Base-by-base conservation (phyloP, 2,329 filamentous ascomycete species). In the Clonostachys rhizophaga region DNA sequence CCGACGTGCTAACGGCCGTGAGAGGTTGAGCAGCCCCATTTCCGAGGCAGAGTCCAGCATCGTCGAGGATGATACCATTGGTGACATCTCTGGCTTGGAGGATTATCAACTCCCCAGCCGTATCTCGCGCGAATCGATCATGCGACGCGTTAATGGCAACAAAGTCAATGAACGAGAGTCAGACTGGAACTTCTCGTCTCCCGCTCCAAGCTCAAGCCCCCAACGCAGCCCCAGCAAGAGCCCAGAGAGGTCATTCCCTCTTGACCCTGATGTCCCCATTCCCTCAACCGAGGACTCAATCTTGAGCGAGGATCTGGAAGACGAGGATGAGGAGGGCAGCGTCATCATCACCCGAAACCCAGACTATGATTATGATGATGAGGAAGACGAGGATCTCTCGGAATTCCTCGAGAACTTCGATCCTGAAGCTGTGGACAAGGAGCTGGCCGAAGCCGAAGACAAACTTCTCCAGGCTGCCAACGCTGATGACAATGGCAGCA, bases 81-180 rank as follows among this genome's bases (percentile, higher is more conserved):
- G 79, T 42, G 82, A 87, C 47, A 64, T 85, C 55, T 77, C 78
- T 46, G 68, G 76, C 11, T 65, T 84, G 48, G 74, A 78, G 50
- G 79, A 84, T 49, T 86, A 86, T 55, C 76, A 86, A 53, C 69
- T 86, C 13, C 89, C 84, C 16, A 78, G 87, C 11, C 86, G 86
- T 47, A 95, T 97, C 60, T 96, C 92, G 9, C 83, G 92, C 36
- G 94, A 97, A 63, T 96, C 91, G 0, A 97, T 97, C 55, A 74
- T 97, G 57, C 85, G 89, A 46, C 90, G 92, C 52, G 86, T 96
- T 47, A 89, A 94, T 62, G 89, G 77, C 42, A 78, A 75, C 55
- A 68, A 74, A 50, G 55, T 66, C 43, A 72, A 78, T 41, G 79
- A 83, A 17, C 68, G 73, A 49, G 75, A 83, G 46, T 81, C 84